Base-by-base conservation (phyloP, 1,139 yeast genomes). In the Pneumocystis sp. region DNA sequence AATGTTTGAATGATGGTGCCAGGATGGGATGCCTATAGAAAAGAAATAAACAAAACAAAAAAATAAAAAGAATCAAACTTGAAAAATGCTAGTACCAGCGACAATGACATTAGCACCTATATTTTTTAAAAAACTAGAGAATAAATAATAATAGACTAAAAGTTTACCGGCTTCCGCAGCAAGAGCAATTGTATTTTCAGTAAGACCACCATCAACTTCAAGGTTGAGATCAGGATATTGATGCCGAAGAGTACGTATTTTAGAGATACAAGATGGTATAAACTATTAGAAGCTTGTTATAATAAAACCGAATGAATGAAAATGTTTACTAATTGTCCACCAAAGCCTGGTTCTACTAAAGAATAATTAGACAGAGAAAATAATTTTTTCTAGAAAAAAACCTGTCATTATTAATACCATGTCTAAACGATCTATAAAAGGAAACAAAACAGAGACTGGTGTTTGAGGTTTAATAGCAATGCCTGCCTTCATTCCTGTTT, bases 191-290 rank as follows among this genome's bases (percentile, higher is more conserved):
- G 95, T 93, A 63, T 83, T 90, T 70, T 85, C 85, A 67, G 95
- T 96, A 69, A 93, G 80, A 0, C 99, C 99, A 68, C 99, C 99
- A 74, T 93, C 99, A 44, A 93, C 99, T 78, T 93, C 95, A 71
- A 93, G 88, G 76, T 93, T 85, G 74, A 91, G 79, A 45, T 85
- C 74, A 21, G 97, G 97, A 76, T 80, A 88, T 73, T 81, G 83
- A 63, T 76, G 75, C 75, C 99, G 84, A 39, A 59, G 45, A 39
- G 40, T 72, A 93, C 80, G 50, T 79, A 80, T 72, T 83, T 85
- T 62, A 93, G 31, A 15, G n/a, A 39, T 10, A 10, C 29, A 35
- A 62, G 57, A 62, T 44, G 62, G 37, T n/a, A 34, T 29, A 31
- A 29, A n/a, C 17, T 29, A 19, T 5, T 44, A 19, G 19, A 15